A percentile compares a stretch with the other conserved stretches of the same genome.
phyloP scores from a whole-genome alignment of 352 stramenopile genomes.

The Globisporangium uncinulatum region DNA sequence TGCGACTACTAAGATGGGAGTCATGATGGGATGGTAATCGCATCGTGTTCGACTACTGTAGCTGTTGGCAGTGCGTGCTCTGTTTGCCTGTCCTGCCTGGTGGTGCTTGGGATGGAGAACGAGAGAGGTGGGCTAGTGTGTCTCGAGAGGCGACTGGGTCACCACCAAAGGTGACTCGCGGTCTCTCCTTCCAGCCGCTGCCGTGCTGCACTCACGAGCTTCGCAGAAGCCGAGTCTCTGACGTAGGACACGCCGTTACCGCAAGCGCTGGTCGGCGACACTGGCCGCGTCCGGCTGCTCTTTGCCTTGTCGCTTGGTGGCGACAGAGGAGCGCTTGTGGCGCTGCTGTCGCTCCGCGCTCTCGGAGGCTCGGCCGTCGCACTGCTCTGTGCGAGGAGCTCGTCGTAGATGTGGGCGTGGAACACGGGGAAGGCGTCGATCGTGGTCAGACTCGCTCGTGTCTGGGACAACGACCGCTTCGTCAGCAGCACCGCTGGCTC shows the following conservation, averaged over 20 bases:
- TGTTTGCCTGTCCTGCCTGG: too few relatives aligned
- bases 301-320: neutral
- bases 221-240: slow-evolving; percentile 19
- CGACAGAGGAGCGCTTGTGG: slow-evolving; percentile 3
- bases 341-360: neutral
- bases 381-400: slow-evolving; percentile 11
- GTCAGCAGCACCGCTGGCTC: neutral
- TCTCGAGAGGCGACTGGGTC: neutral
- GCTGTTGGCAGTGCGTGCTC: too few relatives aligned
- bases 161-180: neutral
- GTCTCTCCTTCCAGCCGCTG: slow-evolving; percentile 23
- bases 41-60: too few relatives aligned
- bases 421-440: slow-evolving; percentile 26
- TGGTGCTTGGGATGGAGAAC: too few relatives aligned
- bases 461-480: slow-evolving; percentile 1
- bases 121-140: too few relatives aligned
- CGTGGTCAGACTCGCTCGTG: slow-evolving; percentile 8
- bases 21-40: too few relatives aligned
- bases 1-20: too few relatives aligned
- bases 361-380: slow-evolving; percentile 1
- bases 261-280: slow-evolving; percentile 9
- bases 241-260: slow-evolving; percentile 20
- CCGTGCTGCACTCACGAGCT: slow-evolving; percentile 33
- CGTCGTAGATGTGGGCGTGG: slow-evolving; percentile 25
- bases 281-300: neutral